Evolutionary conservation across 176 grass and related monocot species (phyloP).

Genomic region (Oryza brachyantha): DNA sequence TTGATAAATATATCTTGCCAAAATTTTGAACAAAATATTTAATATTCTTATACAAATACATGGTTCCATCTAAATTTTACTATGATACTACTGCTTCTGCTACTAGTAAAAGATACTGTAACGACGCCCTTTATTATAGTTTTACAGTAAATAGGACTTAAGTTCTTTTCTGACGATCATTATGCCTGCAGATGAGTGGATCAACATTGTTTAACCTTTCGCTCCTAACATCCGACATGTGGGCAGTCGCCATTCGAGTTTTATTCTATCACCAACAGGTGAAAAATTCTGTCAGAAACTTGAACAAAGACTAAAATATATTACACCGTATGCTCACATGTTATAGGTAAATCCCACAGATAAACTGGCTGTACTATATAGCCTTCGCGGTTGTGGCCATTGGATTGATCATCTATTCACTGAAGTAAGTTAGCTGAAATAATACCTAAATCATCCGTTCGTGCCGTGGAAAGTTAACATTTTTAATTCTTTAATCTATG

Average conservation of each 20-base stretch:
- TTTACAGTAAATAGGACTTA: conserved; percentile 14
- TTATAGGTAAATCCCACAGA: conserved; percentile 25
- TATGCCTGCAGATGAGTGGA: conserved; percentile 52
- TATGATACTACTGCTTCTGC: no score
- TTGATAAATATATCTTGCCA: no score
- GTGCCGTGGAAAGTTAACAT: conserved; percentile 11
- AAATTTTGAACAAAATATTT: no score
- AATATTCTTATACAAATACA: no score
- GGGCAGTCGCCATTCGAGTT: conserved; percentile 54
- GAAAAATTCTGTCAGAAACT: conserved; percentile 3
- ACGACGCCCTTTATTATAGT: neutral
- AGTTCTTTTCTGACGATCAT: neutral
- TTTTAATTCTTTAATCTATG: conserved; percentile 13
- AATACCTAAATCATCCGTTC: neutral
- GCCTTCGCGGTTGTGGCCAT: conserved; percentile 49
- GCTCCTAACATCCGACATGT: conserved; percentile 65
- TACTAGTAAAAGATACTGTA: no score
- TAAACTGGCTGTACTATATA: conserved; percentile 58
- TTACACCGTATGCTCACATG: conserved; percentile 25
- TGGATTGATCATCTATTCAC: conserved; percentile 52
- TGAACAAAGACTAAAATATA: neutral
- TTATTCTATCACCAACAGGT: conserved; percentile 58
- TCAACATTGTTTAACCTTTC: conserved; percentile 59
- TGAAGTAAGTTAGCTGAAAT: conserved; percentile 34
- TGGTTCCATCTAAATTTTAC: no score